phyloP scores from a whole-genome alignment of 176 grass and related monocot species.

The Triticum timopheevii region DNA sequence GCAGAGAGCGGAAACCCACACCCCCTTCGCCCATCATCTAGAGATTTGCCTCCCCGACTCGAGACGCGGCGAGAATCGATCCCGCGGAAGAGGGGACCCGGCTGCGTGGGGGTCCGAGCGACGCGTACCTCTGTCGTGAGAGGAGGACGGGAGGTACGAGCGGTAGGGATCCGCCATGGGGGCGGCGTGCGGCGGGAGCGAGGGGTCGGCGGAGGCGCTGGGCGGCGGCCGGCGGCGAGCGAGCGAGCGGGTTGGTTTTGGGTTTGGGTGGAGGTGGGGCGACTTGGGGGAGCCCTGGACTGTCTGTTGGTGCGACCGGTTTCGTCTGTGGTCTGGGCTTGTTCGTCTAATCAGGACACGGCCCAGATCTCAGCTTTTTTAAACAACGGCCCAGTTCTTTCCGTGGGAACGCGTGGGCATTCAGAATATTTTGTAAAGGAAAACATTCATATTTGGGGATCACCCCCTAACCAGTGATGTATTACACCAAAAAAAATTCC shows the following conservation, averaged over 20 bases:
- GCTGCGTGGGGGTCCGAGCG: neutral
- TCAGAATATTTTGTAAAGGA: too few relatives aligned
- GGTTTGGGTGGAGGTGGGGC: too few relatives aligned
- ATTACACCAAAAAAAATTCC: too few relatives aligned
- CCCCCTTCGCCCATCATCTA: neutral
- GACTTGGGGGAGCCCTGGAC: too few relatives aligned
- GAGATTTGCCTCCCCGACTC: neutral
- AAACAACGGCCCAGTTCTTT: too few relatives aligned
- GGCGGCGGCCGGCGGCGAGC: slow-evolving; percentile 11
- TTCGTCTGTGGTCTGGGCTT: too few relatives aligned
- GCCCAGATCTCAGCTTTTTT: too few relatives aligned
- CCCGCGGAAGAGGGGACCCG: neutral
- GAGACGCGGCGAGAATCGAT: neutral
- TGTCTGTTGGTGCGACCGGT: too few relatives aligned
- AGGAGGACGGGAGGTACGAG: slow-evolving; percentile 15
- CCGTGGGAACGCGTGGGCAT: too few relatives aligned
- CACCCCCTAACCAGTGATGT: too few relatives aligned
- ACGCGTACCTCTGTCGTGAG: slow-evolving; percentile 39
- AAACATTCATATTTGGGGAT: too few relatives aligned
- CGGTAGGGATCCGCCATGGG: slow-evolving; percentile 51
- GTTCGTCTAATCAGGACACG: too few relatives aligned
- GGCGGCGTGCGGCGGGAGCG: neutral
- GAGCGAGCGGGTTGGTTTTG: neutral
- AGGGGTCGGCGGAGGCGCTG: neutral
- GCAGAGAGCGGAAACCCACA: neutral